A percentile compares a stretch with the other conserved stretches of the same genome.
Conservation (phyloP, 495 filamentous ascomycete species). For the Amniculicola lignicola region DNA sequence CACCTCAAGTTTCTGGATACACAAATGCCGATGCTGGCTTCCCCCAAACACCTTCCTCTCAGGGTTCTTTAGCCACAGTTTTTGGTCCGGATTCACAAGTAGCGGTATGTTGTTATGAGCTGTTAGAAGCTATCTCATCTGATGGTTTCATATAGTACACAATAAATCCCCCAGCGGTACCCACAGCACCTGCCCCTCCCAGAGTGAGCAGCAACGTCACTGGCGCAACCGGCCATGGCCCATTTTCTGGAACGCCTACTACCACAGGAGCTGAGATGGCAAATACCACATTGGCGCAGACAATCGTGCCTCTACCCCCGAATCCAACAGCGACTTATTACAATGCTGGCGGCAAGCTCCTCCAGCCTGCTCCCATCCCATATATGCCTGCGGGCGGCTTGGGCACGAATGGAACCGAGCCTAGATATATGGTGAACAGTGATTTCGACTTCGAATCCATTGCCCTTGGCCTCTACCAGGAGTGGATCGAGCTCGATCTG, state of each 20-base stretch:
- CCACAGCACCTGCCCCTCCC: conserved; percentile 20
- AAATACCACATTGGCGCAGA: conserved; percentile 30
- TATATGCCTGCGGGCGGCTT: conserved; percentile 73
- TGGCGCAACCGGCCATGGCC: conserved; percentile 43
- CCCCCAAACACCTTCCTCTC: conserved; percentile 22
- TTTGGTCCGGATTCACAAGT: conserved; percentile 33
- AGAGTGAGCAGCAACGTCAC: conserved; percentile 32
- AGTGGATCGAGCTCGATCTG: conserved; percentile 84
- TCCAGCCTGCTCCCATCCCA: conserved; percentile 62
- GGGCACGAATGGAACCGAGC: conserved; percentile 71
- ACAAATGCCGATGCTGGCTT: conserved; percentile 37
- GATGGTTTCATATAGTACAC: no score
- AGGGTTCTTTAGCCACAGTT: conserved; percentile 24
- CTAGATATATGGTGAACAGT: conserved; percentile 59
- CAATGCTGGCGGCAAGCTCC: conserved; percentile 65
- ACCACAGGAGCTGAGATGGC: conserved; percentile 40
- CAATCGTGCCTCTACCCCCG: conserved; percentile 35
- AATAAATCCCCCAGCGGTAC: no score
- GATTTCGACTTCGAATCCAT: conserved; percentile 44
- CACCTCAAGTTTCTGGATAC: conserved; percentile 42
- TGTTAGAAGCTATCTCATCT: no score
- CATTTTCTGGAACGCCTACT: conserved; percentile 39
- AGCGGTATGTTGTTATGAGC: conserved; percentile 24
- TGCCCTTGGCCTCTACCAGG: conserved; percentile 67
- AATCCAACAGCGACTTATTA: conserved; percentile 54